phyloP scores from a whole-genome alignment of 2,329 filamentous ascomycete genomes.

The Microascus cirrosus region DNA sequence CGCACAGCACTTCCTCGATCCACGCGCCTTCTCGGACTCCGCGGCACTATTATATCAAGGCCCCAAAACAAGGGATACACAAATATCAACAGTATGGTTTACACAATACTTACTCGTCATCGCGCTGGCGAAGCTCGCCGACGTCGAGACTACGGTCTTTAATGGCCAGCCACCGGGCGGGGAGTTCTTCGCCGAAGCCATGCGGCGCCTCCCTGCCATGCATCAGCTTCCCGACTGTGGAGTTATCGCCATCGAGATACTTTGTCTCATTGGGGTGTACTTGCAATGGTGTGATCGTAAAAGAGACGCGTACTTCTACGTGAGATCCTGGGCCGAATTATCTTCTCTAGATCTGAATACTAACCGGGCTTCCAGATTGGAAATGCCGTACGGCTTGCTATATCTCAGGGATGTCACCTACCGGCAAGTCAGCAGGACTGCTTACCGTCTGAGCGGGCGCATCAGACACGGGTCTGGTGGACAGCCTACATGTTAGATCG shows the following conservation, averaged over 20 bases:
- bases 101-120: neutral
- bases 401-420: neutral
- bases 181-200: neutral
- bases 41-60: neutral
- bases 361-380: neutral
- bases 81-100: neutral
- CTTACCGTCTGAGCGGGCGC: neutral
- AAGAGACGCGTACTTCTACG: neutral
- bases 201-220: neutral
- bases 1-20: neutral
- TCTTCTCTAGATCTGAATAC: neutral
- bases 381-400: neutral
- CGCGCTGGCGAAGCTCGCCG: neutral
- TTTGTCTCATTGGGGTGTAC: neutral
- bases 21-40: neutral
- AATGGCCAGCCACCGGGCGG: neutral
- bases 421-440: neutral
- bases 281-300: neutral
- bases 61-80: neutral
- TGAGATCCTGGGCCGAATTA: neutral
- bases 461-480: neutral
- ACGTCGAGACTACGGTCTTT: neutral
- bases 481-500: neutral
- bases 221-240: neutral
- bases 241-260: neutral